Evolutionary conservation across 306 rosid genomes (phyloP), one percentile per base, ranked within the genome.

Genomic region (Sphenostylis stenocarpa): DNA sequence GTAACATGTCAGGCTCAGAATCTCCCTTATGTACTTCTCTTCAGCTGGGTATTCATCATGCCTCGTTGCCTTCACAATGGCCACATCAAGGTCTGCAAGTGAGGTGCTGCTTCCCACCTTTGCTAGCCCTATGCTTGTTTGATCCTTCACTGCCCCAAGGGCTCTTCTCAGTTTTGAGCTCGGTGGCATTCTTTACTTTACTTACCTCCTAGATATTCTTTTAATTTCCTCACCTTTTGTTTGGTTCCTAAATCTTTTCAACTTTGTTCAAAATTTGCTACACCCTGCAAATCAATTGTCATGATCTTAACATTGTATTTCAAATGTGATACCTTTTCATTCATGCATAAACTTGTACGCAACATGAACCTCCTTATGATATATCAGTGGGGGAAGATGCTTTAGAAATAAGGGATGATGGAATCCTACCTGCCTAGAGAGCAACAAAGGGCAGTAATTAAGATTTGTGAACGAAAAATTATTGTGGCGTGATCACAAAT

Each of bases 141-240:
- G 89, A 87, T 95, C 99, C 88, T 95, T 95, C 36, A 95, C 97
- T 5, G 92, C 97, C 45, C 97, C 97, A 53, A 95, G 64, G 62
- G 99, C 99, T 81, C 73, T 87, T 84, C 90, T 88, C 16, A 95
- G 73, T 73, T 60, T 60, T 4, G 87, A 90, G 86, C 90, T 90
- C 34, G 84, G 87, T 43, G 90, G 77, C 97, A 92, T 91, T 11
- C 5, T 16, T 52, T 56, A 9, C 10, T 9, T 21, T 19, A 31
- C 4, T 38, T 38, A 38, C 3, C 33, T 66, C 17, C 23, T 36
- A 15, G 2, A 5, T 12, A 7, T 58, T 45, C 6, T 63, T 58
- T 67, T 77, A 12, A 3, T 52, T 56, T 29, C 2, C 41, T 41
- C n/a, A 51, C 14, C 56, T 23, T 39, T 17, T 4, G 1, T 39